These are phyloP conservation scores for Chrysanthemum lavandulifolium DNA, from an alignment of 129 eudicot species.

Conservation along the genomic window DNA sequence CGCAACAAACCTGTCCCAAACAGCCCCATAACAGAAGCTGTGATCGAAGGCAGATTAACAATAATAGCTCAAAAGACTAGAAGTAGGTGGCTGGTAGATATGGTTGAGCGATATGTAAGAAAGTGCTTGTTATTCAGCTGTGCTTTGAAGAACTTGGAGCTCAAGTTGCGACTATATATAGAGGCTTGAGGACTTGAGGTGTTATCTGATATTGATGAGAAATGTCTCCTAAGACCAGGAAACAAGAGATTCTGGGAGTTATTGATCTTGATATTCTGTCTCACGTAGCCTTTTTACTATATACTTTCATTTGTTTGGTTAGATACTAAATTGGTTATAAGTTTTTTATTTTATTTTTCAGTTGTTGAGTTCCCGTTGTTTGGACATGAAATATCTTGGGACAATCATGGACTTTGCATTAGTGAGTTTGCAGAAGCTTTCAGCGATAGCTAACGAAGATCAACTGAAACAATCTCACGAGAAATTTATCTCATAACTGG, in stretches of 20 bases:
- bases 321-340: neutral
- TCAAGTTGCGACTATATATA: slow-evolving; percentile 19
- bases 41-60: too few species aligned
- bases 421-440: slow-evolving; percentile 72
- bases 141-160: slow-evolving; percentile 16
- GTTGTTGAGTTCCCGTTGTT: slow-evolving; percentile 55
- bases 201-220: slow-evolving; percentile 30
- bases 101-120: neutral
- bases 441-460: slow-evolving; percentile 79
- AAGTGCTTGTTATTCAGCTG: neutral
- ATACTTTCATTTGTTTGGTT: neutral
- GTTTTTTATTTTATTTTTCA: slow-evolving; percentile 13
- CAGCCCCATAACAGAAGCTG: too few species aligned
- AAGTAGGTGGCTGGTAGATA: neutral
- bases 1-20: too few species aligned
- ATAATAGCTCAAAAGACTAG: slow-evolving; percentile 18
- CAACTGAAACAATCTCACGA: slow-evolving; percentile 55
- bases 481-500: slow-evolving; percentile 55
- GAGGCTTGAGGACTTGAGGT: slow-evolving; percentile 5
- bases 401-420: slow-evolving; percentile 65
- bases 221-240: slow-evolving; percentile 72
- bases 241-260: slow-evolving; percentile 61
- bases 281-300: slow-evolving; percentile 45
- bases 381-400: slow-evolving; percentile 72
- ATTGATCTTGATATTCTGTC: slow-evolving; percentile 75